Percentiles rank a stretch among this genome's conserved stretches.
Evolutionary conservation across 306 rosid genomes (phyloP).

Genomic region (Acacia acuminata): DNA sequence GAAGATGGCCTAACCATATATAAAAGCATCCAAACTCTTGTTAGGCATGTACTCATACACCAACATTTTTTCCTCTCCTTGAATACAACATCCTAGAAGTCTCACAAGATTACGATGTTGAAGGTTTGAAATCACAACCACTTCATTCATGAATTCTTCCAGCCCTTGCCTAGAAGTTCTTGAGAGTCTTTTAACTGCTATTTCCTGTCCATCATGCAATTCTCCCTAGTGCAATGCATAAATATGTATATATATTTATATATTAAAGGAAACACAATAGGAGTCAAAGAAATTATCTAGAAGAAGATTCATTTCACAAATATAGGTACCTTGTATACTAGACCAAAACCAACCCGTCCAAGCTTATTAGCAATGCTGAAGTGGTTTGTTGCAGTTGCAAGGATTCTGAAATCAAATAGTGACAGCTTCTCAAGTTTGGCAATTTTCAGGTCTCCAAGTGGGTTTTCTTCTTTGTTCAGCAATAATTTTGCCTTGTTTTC

Average conservation of each 20-base stretch:
- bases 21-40: conserved; percentile 1
- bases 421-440: not conserved
- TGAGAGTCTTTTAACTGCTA: conserved; percentile 3
- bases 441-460: not conserved
- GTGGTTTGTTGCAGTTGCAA: not conserved
- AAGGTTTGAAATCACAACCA: not conserved
- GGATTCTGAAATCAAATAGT: not conserved
- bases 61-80: conserved; percentile 1
- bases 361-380: not conserved
- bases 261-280: not conserved
- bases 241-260: not conserved
- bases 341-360: not conserved
- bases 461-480: not conserved
- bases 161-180: conserved; percentile 1
- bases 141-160: not conserved
- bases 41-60: conserved; percentile 5
- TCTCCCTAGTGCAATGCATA: not conserved
- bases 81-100: not conserved
- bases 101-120: not conserved
- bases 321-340: not conserved
- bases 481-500: not conserved
- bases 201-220: not conserved
- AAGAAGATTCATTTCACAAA: not conserved
- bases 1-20: not conserved
- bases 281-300: not conserved